These are phyloP conservation scores for Pseudogymnoascus sp. DNA, from an alignment of 2,329 filamentous ascomycete genomes.

Conservation along the genomic window DNA sequence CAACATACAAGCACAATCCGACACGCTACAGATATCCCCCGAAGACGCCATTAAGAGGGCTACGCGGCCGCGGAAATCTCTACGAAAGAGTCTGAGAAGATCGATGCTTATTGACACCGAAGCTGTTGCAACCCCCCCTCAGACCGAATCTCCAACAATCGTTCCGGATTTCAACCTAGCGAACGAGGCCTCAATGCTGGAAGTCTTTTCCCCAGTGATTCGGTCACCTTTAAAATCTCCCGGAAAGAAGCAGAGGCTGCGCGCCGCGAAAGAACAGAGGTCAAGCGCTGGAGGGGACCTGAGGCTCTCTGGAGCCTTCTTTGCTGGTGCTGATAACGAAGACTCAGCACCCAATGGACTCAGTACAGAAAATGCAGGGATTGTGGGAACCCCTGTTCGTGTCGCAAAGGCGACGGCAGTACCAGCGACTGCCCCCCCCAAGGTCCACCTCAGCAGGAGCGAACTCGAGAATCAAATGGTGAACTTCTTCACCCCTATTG, in stretches of 20 bases:
- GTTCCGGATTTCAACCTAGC: not conserved
- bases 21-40: not conserved
- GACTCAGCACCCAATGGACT: not conserved
- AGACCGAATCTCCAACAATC: not conserved
- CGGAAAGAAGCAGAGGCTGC: not conserved
- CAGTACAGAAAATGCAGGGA: not conserved
- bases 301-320: conserved; percentile 4
- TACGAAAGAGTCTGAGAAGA: conserved; percentile 17
- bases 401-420: not conserved
- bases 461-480: conserved; percentile 5
- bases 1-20: not conserved
- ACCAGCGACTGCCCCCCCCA: not conserved
- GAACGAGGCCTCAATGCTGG: not conserved
- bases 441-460: conserved; percentile 5
- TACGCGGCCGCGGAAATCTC: conserved; percentile 18
- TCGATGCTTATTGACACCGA: conserved; percentile 8
- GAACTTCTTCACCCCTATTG: conserved; percentile 6
- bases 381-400: not conserved
- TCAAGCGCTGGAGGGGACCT: not conserved
- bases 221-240: not conserved
- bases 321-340: not conserved
- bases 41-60: not conserved
- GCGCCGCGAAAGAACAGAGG: not conserved
- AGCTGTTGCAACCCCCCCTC: not conserved
- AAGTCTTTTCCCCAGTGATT: not conserved